These are phyloP conservation scores for Casuarina glauca DNA, from an alignment of 306 rosid species.

Conservation along the genomic window DNA sequence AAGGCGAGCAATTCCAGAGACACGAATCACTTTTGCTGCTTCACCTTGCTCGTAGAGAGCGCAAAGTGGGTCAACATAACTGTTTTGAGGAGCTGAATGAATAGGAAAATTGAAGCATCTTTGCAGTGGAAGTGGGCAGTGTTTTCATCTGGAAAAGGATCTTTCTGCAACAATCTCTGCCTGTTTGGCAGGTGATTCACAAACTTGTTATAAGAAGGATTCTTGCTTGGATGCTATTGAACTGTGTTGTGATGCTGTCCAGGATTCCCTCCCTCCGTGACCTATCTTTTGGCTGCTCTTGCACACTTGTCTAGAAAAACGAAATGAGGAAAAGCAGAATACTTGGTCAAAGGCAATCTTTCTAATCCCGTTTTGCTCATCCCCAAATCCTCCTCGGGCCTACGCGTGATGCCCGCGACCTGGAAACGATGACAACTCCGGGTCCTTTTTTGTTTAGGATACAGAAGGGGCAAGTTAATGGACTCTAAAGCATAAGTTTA, in stretches of 20 bases:
- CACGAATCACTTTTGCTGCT: not conserved
- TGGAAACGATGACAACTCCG: too few relatives aligned
- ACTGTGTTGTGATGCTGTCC: too few relatives aligned
- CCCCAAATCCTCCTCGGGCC: too few relatives aligned
- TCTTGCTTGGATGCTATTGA: not conserved
- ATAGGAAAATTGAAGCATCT: not conserved
- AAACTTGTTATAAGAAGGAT: not conserved
- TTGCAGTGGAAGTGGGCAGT: not conserved
- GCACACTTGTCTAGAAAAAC: too few relatives aligned
- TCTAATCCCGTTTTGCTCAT: too few relatives aligned
- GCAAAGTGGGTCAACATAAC: not conserved
- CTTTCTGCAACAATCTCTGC: not conserved
- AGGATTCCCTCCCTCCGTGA: too few relatives aligned
- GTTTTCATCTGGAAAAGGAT: not conserved
- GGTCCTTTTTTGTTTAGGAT: too few relatives aligned
- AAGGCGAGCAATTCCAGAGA: not conserved
- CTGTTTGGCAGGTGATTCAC: not conserved
- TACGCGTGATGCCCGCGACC: too few relatives aligned
- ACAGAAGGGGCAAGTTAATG: too few relatives aligned
- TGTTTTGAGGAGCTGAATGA: not conserved
- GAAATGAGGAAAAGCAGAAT: not conserved
- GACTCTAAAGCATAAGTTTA: too few relatives aligned
- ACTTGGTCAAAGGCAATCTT: not conserved
- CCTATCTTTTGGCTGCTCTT: too few relatives aligned
- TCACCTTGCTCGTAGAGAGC: not conserved